Conservation (phyloP, 1,284 basidiomycete species). For the Irpex rosettiformis region DNA sequence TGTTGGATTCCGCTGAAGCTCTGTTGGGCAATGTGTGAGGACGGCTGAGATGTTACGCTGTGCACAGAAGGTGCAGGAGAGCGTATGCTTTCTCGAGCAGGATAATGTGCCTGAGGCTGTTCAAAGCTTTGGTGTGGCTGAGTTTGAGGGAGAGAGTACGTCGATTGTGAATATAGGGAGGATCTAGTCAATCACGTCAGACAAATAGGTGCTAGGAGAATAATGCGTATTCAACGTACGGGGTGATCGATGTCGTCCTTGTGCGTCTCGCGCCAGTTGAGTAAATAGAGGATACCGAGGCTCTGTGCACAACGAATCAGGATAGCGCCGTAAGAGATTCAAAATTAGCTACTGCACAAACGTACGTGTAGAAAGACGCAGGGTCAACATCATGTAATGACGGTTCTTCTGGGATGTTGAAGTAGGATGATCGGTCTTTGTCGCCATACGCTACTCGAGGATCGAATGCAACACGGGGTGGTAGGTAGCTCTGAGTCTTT, state of each 20-base stretch:
- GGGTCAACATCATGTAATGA: constrained; percentile 26
- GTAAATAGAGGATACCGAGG: constrained; percentile 12
- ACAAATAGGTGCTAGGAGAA: background rate
- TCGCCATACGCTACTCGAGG: constrained; percentile 44
- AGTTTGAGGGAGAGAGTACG: constrained; percentile 1
- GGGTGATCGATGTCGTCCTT: background rate
- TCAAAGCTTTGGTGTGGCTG: background rate
- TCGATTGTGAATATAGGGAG: background rate
- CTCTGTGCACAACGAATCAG: background rate
- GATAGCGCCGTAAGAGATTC: background rate
- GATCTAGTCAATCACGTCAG: background rate
- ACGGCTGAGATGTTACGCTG: background rate
- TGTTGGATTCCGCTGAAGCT: background rate
- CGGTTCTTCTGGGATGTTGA: constrained; percentile 13
- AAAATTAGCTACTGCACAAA: background rate
- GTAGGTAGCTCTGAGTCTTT: background rate
- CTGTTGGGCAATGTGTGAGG: background rate
- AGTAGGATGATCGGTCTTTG: constrained; percentile 12
- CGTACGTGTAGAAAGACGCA: constrained; percentile 56
- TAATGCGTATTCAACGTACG: constrained; percentile 3
- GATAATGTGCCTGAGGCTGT: constrained; percentile 3
- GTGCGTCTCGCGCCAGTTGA: background rate
- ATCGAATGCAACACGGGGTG: constrained; percentile 32
- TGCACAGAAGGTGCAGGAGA: constrained; percentile 9
- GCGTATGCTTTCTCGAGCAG: background rate